Conservation (phyloP, 805 yeast genomes). For the Kregervanrija pseudodelftensis region DNA sequence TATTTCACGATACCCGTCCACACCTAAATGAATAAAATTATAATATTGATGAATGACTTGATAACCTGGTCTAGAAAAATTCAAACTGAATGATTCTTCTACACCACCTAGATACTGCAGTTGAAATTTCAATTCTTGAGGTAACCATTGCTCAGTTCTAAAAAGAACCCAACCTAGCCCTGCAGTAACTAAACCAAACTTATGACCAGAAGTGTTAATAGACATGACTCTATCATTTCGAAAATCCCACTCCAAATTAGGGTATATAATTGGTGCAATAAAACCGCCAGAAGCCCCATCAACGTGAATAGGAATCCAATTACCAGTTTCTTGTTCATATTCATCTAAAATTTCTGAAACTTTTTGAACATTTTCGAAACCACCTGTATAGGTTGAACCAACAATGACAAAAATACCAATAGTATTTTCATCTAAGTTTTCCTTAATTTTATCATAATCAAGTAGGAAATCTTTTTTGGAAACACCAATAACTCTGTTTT, state of each 20-base stretch:
- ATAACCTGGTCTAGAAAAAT: slow-evolving; percentile 89
- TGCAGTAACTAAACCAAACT: slow-evolving; percentile 84
- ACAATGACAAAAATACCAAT: slow-evolving; percentile 84
- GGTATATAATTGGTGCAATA: slow-evolving; percentile 77
- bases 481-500: slow-evolving; percentile 68
- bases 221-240: slow-evolving; percentile 67
- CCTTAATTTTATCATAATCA: slow-evolving; percentile 52
- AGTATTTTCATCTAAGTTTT: slow-evolving; percentile 79
- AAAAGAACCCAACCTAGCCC: slow-evolving; percentile 93
- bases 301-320: slow-evolving; percentile 75
- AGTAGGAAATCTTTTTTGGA: slow-evolving; percentile 55
- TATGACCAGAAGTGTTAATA: slow-evolving; percentile 89
- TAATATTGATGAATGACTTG: slow-evolving; percentile 85
- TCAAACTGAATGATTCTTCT: slow-evolving; percentile 80
- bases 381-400: slow-evolving; percentile 92
- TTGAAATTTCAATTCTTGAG: slow-evolving; percentile 67
- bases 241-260: slow-evolving; percentile 81
- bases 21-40: slow-evolving; percentile 67
- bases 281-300: slow-evolving; percentile 93
- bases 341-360: slow-evolving; percentile 63
- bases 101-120: slow-evolving; percentile 81
- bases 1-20: slow-evolving; percentile 57
- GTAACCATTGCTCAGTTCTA: slow-evolving; percentile 57
- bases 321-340: slow-evolving; percentile 58
- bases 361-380: slow-evolving; percentile 68